A percentile compares a stretch with the other conserved stretches of the same genome.
Evolutionary conservation across 257 asterid genomes (phyloP).

Genomic region (Solanum chiquidenum): DNA sequence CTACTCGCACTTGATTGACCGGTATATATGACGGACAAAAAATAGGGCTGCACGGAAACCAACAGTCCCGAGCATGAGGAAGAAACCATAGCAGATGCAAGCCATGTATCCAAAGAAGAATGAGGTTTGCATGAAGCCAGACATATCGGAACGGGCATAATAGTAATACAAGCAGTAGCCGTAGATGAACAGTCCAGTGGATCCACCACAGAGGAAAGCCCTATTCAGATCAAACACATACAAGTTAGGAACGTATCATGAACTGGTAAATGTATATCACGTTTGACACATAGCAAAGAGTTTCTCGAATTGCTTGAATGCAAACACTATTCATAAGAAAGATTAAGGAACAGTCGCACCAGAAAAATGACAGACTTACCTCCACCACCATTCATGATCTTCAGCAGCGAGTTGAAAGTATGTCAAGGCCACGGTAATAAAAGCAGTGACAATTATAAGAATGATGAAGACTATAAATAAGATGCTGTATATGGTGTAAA

Average conservation of each 20-base stretch:
- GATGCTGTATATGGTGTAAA: slow-evolving; percentile 19
- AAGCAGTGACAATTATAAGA: slow-evolving; percentile 19
- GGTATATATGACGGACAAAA: slow-evolving; percentile 24
- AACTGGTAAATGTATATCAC: not conserved
- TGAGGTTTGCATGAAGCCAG: slow-evolving; percentile 26
- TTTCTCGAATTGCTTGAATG: not conserved
- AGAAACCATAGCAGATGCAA: slow-evolving; percentile 25
- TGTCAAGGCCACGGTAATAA: slow-evolving; percentile 19
- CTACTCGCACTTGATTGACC: slow-evolving; percentile 23
- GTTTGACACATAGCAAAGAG: not conserved
- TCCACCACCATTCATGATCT: slow-evolving; percentile 33
- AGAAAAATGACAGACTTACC: not conserved
- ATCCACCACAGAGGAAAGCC: slow-evolving; percentile 26
- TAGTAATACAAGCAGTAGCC: slow-evolving; percentile 26
- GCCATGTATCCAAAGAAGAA: slow-evolving; percentile 26
- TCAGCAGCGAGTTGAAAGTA: slow-evolving; percentile 25
- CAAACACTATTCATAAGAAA: not conserved
- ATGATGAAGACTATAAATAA: slow-evolving; percentile 18
- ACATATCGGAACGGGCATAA: slow-evolving; percentile 21
- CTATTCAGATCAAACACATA: not conserved
- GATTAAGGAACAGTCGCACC: not conserved
- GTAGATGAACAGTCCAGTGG: slow-evolving; percentile 19
- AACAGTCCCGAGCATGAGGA: slow-evolving; percentile 23
- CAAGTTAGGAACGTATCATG: not conserved
- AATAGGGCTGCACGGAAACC: slow-evolving; percentile 22